Conservation (phyloP, 305 asterid genomes). For the Solanum hybrid region DNA sequence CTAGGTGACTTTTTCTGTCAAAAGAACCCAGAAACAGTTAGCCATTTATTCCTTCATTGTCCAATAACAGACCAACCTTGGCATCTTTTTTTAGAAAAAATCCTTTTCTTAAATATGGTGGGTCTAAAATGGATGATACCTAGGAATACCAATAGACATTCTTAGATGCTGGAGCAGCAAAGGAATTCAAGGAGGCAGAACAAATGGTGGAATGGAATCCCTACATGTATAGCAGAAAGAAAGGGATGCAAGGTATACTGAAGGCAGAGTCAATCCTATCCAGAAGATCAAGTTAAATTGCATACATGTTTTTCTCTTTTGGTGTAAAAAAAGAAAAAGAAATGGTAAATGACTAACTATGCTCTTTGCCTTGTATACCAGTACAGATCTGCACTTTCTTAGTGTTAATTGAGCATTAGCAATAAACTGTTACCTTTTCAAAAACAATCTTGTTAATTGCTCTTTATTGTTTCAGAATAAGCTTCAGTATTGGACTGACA, state of each 20-base stretch:
- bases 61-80: not conserved
- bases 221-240: not conserved
- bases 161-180: not conserved
- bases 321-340: not conserved
- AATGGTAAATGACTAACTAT: not conserved
- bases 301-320: not conserved
- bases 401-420: not conserved
- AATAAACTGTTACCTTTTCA: not conserved
- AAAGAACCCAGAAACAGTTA: not conserved
- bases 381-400: not conserved
- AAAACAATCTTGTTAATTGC: not conserved
- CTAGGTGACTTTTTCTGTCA: not conserved
- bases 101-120: not conserved
- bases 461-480: not conserved
- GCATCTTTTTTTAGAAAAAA: not conserved
- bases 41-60: not conserved
- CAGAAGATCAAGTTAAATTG: not conserved
- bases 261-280: not conserved
- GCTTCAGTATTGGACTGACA: not conserved
- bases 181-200: not conserved
- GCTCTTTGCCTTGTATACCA: not conserved
- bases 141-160: not conserved
- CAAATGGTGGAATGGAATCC: not conserved
- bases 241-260: not conserved
- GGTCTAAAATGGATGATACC: not conserved